phyloP scores from a whole-genome alignment of 148 eudicot species.

The Silene uniflora region DNA sequence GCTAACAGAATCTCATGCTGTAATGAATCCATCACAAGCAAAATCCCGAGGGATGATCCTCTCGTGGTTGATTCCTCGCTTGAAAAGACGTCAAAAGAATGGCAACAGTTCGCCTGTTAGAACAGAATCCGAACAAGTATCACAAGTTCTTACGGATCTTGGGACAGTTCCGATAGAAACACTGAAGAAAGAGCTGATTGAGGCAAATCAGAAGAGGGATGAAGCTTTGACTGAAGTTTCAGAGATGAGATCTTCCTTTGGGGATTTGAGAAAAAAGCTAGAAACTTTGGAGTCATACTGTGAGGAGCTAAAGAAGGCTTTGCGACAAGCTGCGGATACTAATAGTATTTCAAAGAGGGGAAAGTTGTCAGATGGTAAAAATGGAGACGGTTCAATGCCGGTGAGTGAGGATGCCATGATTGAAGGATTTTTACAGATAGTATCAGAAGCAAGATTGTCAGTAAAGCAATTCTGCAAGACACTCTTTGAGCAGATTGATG shows the following conservation, averaged over 20 bases:
- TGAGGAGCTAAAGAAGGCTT: too few relatives aligned
- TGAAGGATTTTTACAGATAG: slow-evolving; percentile 91
- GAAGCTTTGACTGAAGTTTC: slow-evolving; percentile 57
- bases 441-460: slow-evolving; percentile 75
- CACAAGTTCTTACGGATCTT: slow-evolving; percentile 42
- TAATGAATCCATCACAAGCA: slow-evolving; percentile 37
- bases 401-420: slow-evolving; percentile 74
- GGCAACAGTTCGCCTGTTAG: slow-evolving; percentile 43
- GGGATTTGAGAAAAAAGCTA: slow-evolving; percentile 62
- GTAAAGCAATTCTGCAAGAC: slow-evolving; percentile 82
- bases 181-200: slow-evolving; percentile 58
- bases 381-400: slow-evolving; percentile 41
- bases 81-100: slow-evolving; percentile 59
- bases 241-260: slow-evolving; percentile 72
- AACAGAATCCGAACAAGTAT: slow-evolving; percentile 53
- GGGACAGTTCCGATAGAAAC: slow-evolving; percentile 48
- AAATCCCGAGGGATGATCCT: slow-evolving; percentile 43
- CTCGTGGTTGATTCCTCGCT: slow-evolving; percentile 66
- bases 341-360: slow-evolving; percentile 8
- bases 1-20: slow-evolving; percentile 57
- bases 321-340: too few relatives aligned
- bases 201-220: slow-evolving; percentile 65
- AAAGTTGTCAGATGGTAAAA: slow-evolving; percentile 11
- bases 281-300: slow-evolving; percentile 57
- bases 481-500: slow-evolving; percentile 57